phyloP scores from a whole-genome alignment of 2,329 filamentous ascomycete genomes.

The Phoma herbarum region DNA sequence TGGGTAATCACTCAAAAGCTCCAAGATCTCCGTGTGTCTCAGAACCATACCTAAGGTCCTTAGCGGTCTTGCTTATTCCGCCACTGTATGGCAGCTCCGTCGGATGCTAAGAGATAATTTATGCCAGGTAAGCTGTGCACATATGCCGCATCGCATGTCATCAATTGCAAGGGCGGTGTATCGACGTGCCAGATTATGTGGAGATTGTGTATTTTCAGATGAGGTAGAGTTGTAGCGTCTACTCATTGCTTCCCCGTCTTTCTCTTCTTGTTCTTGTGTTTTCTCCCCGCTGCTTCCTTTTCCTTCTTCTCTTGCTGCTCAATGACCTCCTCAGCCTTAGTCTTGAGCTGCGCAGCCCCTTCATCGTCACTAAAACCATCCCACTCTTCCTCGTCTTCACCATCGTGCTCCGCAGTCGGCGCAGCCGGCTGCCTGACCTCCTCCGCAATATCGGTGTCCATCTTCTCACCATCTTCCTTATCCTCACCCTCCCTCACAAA shows the following conservation, averaged over 20 bases:
- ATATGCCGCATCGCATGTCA: too few relatives aligned
- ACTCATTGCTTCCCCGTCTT: slow-evolving; percentile 19
- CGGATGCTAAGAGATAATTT: too few relatives aligned
- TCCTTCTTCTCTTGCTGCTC: not conserved
- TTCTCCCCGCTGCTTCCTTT: slow-evolving; percentile 5
- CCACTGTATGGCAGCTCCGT: too few relatives aligned
- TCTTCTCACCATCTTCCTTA: not conserved
- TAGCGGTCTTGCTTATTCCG: too few relatives aligned
- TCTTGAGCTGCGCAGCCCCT: slow-evolving; percentile 13
- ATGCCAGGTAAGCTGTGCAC: too few relatives aligned
- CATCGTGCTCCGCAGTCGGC: slow-evolving; percentile 8
- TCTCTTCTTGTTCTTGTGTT: slow-evolving; percentile 37
- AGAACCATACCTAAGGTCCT: too few relatives aligned
- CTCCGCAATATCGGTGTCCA: not conserved
- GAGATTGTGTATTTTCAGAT: too few relatives aligned
- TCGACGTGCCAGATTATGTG: too few relatives aligned
- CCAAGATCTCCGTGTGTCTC: too few relatives aligned
- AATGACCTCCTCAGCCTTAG: slow-evolving; percentile 8
- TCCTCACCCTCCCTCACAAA: slow-evolving; percentile 70
- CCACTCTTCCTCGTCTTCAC: slow-evolving; percentile 53
- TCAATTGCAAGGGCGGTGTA: too few relatives aligned
- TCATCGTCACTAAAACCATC: slow-evolving; percentile 54
- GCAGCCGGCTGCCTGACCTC: not conserved
- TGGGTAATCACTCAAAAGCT: too few relatives aligned
- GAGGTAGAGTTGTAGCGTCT: not conserved